A percentile compares a stretch with the other conserved stretches of the same genome.
These are phyloP conservation scores for Plasmodium cynomolgi DNA, from an alignment of 169 alveolate genomes.

Conservation along the genomic window DNA sequence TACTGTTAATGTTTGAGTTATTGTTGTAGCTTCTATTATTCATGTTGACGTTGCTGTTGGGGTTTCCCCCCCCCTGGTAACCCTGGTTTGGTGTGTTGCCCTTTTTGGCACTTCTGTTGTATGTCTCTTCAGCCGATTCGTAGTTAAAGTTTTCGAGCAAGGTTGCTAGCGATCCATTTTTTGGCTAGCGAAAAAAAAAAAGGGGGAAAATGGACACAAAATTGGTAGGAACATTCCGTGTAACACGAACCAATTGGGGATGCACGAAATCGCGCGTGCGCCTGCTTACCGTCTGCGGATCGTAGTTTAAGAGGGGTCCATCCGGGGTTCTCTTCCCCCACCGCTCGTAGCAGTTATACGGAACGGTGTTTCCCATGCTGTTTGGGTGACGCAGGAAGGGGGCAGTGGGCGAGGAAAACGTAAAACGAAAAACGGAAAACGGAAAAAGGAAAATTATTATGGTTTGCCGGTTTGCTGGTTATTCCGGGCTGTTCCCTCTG, in stretches of 20 bases:
- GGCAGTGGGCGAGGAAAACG: not conserved
- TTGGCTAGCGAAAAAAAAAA: slow-evolving; percentile 11
- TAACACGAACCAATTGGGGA: not conserved
- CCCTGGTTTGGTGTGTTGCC: not conserved
- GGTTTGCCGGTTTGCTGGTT: not conserved
- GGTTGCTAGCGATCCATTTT: slow-evolving; percentile 33
- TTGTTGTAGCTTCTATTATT: not conserved
- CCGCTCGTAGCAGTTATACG: slow-evolving; percentile 65
- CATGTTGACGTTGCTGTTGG: not conserved
- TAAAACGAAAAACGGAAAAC: too few relatives aligned
- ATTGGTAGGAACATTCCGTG: not conserved
- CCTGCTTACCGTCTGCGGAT: slow-evolving; percentile 44
- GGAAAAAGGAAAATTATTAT: not conserved
- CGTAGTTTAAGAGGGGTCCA: slow-evolving; percentile 56
- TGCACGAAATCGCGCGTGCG: not conserved
- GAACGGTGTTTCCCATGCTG: slow-evolving; percentile 72
- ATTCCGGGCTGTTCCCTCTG: not conserved
- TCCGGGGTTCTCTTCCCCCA: slow-evolving; percentile 74
- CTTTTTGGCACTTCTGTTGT: not conserved
- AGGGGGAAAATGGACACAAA: not conserved
- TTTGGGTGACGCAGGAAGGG: not conserved
- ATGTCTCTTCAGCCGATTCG: slow-evolving; percentile 21
- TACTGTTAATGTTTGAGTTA: not conserved
- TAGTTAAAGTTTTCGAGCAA: slow-evolving; percentile 58
- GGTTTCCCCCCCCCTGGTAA: not conserved